These are phyloP conservation scores for Lepidium campestre DNA, from an alignment of 441 rosid species.

Conservation along the genomic window DNA sequence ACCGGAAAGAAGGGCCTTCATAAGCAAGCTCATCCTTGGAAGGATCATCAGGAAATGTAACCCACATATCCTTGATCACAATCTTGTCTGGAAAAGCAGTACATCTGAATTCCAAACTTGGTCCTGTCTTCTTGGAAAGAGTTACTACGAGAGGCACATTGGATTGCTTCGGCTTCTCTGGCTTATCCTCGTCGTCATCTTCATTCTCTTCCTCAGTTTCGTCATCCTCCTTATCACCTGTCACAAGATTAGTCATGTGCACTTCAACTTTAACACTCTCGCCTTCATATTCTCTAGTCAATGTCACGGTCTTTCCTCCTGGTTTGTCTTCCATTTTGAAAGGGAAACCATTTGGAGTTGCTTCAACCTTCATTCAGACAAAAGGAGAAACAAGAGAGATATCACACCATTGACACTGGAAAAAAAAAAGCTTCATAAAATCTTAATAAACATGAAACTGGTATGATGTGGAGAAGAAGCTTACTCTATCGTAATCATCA, in stretches of 20 bases:
- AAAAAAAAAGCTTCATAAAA: neutral
- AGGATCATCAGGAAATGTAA: conserved; percentile 41
- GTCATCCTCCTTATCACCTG: conserved; percentile 45
- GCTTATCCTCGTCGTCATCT: conserved; percentile 52
- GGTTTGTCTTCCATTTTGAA: conserved; percentile 67
- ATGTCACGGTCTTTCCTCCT: conserved; percentile 46
- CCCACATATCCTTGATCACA: conserved; percentile 51
- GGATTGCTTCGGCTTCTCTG: conserved; percentile 46
- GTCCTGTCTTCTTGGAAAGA: conserved; percentile 55
- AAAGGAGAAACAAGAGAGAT: conserved; percentile 6
- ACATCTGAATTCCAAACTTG: conserved; percentile 54
- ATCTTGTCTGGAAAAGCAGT: conserved; percentile 71
- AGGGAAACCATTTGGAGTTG: conserved; percentile 56
- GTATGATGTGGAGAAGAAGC: neutral
- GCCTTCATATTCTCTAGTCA: conserved; percentile 63
- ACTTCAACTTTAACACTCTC: conserved; percentile 69
- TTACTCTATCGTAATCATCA: conserved; percentile 49
- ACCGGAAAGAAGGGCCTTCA: conserved; percentile 86
- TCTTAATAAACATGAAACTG: neutral
- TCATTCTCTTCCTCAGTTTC: conserved; percentile 40
- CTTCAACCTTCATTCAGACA: conserved; percentile 41
- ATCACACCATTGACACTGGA: neutral
- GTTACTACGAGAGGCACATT: conserved; percentile 65
- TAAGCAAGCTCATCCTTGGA: conserved; percentile 52
- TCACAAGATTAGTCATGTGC: conserved; percentile 81